A percentile compares a stretch with the other conserved stretches of the same genome.
Evolutionary conservation across 495 filamentous ascomycete genomes (phyloP).

Genomic region (Lasiosphaeria ovina): DNA sequence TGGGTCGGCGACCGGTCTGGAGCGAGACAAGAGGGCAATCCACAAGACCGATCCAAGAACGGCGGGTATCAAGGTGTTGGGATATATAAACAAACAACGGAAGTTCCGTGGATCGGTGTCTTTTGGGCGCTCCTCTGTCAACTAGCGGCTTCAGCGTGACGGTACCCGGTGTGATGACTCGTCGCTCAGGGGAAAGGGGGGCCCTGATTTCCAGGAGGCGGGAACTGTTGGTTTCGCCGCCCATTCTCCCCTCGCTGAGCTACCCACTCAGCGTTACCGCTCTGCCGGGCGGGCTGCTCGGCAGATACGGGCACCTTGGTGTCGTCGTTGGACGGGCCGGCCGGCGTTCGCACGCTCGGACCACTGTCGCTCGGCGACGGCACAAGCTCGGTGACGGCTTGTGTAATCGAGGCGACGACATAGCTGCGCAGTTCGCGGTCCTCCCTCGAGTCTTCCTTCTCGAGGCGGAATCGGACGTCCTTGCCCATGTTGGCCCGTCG

Average conservation of each 20-base stretch:
- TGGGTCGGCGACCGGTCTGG: background rate
- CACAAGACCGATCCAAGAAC: background rate
- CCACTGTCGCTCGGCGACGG: constrained; percentile 28
- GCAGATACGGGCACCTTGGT: constrained; percentile 47
- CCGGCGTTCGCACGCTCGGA: constrained; percentile 19
- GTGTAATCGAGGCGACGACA: constrained; percentile 69
- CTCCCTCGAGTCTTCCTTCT: constrained; percentile 87
- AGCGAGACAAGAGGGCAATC: background rate
- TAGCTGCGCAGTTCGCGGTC: constrained; percentile 76
- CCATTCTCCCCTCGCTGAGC: constrained; percentile 57
- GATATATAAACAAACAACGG: constrained; percentile 4
- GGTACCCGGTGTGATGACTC: background rate
- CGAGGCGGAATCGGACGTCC: constrained; percentile 72
- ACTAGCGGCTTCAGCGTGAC: background rate
- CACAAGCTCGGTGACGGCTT: constrained; percentile 48
- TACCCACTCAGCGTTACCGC: constrained; percentile 64
- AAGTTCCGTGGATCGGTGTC: constrained; percentile 13
- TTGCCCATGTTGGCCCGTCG: constrained; percentile 77
- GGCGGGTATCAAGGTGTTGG: constrained; percentile 22
- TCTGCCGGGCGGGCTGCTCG: constrained; percentile 56
- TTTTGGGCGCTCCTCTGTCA: background rate
- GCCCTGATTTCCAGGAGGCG: constrained; percentile 34
- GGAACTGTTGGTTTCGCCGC: constrained; percentile 36
- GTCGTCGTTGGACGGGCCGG: constrained; percentile 36
- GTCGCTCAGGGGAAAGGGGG: constrained; percentile 28